Evolutionary conservation across 768 basidiomycete genomes (phyloP).

Genomic region (Amanita fuliginea): DNA sequence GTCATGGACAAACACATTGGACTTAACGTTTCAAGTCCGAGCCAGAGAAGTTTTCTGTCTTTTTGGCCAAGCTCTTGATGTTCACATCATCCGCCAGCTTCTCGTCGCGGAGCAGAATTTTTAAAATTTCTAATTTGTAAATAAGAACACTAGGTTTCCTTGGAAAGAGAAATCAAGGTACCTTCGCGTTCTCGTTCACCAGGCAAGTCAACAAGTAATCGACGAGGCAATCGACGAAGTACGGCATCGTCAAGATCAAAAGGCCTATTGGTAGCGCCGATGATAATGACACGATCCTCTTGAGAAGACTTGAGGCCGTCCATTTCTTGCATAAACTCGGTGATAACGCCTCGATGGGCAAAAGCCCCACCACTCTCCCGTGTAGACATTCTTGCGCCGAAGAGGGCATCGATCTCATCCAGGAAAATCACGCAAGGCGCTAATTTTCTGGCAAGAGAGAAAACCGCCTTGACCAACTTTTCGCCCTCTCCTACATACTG

Average conservation of each 20-base stretch:
- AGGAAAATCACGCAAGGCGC: constrained; percentile 92
- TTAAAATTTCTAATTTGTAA: constrained; percentile 58
- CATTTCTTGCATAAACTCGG: constrained; percentile 96
- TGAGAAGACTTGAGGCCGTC: constrained; percentile 77
- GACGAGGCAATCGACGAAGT: constrained; percentile 75
- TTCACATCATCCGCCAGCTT: constrained; percentile 53
- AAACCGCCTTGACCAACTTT: constrained; percentile 82
- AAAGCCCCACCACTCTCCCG: constrained; percentile 70
- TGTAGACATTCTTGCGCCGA: constrained; percentile 73
- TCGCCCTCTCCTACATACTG: constrained; percentile 87
- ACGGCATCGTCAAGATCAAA: constrained; percentile 91
- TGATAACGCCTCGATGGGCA: constrained; percentile 81
- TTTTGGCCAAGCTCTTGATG: constrained; percentile 45
- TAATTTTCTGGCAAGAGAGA: constrained; percentile 73
- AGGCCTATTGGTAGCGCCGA: constrained; percentile 89
- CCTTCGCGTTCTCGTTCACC: constrained; percentile 80
- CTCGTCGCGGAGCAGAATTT: constrained; percentile 82
- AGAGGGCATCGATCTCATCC: constrained; percentile 90
- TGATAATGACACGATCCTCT: constrained; percentile 78
- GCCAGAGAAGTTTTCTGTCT: constrained; percentile 83
- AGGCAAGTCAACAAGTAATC: constrained; percentile 82
- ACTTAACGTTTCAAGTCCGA: constrained; percentile 88
- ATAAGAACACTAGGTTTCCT: constrained; percentile 1
- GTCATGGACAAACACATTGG: not conserved
- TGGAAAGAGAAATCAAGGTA: constrained; percentile 20